Evolutionary conservation across 768 basidiomycete genomes (phyloP).

Genomic region (Cystobasidium tubakii): DNA sequence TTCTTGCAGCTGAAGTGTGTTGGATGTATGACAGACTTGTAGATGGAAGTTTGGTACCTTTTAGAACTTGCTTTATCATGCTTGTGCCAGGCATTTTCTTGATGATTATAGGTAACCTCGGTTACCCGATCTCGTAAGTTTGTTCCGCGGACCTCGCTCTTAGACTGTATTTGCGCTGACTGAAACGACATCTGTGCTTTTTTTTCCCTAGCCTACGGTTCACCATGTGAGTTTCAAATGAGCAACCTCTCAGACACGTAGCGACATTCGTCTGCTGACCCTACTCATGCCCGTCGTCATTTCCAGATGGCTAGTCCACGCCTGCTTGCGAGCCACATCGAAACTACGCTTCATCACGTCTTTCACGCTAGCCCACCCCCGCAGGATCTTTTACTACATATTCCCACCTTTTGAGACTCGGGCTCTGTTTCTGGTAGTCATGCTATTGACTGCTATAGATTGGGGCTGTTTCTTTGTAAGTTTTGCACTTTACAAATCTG

Average conservation of each 20-base stretch:
- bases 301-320: slow-evolving; percentile 57
- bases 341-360: not conserved
- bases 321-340: slow-evolving; percentile 56
- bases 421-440: slow-evolving; percentile 1
- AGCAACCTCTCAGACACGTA: no score
- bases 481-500: not conserved
- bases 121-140: slow-evolving; percentile 53
- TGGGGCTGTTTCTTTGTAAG: slow-evolving; percentile 23
- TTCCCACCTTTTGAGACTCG: slow-evolving; percentile 25
- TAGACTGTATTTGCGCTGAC: no score
- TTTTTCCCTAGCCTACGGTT: not conserved
- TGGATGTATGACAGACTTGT: slow-evolving; percentile 43
- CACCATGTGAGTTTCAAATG: not conserved
- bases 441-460: slow-evolving; percentile 6
- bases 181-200: not conserved
- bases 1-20: no score
- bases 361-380: slow-evolving; percentile 88
- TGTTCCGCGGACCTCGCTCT: no score
- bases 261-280: no score
- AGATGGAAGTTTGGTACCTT: slow-evolving; percentile 84
- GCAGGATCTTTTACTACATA: slow-evolving; percentile 51
- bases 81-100: slow-evolving; percentile 60
- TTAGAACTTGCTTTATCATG: slow-evolving; percentile 57
- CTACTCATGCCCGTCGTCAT: no score
- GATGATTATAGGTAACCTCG: slow-evolving; percentile 85